Conservation (phyloP, 306 rosid genomes). For the Rosa chinensis region DNA sequence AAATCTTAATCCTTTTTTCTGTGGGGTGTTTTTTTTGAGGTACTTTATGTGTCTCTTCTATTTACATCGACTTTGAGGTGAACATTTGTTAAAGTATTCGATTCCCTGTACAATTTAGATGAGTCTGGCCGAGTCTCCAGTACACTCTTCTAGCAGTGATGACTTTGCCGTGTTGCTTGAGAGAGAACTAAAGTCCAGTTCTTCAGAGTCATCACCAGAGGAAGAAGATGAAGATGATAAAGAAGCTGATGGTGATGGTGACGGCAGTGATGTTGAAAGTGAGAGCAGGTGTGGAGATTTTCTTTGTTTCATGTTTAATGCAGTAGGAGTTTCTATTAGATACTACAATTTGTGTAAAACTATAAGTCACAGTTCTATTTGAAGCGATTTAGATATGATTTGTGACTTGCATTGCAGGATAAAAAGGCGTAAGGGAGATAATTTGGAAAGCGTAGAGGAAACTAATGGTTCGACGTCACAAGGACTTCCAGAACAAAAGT, state of each 20-base stretch:
- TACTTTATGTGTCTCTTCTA: neutral
- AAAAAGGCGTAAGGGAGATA: conserved; percentile 16
- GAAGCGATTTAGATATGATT: neutral
- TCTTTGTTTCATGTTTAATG: neutral
- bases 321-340: neutral
- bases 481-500: neutral
- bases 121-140: conserved; percentile 16
- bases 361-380: neutral
- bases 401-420: conserved; percentile 7
- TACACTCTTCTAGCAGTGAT: conserved; percentile 12
- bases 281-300: neutral
- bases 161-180: conserved; percentile 15
- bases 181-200: neutral
- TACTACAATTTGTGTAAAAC: neutral
- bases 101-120: neutral
- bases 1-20: neutral
- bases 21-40: too few relatives aligned
- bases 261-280: neutral
- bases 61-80: neutral
- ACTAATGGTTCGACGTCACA: conserved; percentile 1
- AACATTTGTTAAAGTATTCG: neutral
- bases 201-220: conserved; percentile 1
- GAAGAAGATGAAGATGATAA: neutral
- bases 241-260: too few relatives aligned
- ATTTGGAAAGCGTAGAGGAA: neutral